Conservation (phyloP, 495 filamentous ascomycete species). For the Jackrogersella multiformis region DNA sequence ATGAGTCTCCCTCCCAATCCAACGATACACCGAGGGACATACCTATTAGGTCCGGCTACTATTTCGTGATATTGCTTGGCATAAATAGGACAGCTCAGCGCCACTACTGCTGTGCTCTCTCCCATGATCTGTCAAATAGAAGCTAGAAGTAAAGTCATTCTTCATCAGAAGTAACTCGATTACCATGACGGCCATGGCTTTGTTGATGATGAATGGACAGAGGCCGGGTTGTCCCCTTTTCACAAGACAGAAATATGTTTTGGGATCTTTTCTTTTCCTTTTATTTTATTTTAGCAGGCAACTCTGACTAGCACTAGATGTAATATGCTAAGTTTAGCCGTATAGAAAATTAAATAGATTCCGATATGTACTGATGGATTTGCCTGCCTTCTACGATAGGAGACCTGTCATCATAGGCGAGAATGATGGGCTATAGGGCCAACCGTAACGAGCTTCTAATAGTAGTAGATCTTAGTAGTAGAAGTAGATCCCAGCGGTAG, state of each 20-base stretch:
- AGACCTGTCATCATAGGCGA: slow-evolving; percentile 23
- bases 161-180: slow-evolving; percentile 43
- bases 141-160: slow-evolving; percentile 35
- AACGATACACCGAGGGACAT: slow-evolving; percentile 30
- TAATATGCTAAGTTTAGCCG: slow-evolving; percentile 29
- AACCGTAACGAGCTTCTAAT: slow-evolving; percentile 27
- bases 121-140: slow-evolving; percentile 35
- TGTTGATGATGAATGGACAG: slow-evolving; percentile 45
- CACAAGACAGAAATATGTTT: slow-evolving; percentile 40
- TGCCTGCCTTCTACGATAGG: slow-evolving; percentile 20
- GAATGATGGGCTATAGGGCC: slow-evolving; percentile 9
- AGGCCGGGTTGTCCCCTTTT: slow-evolving; percentile 45
- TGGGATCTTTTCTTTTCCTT: slow-evolving; percentile 49
- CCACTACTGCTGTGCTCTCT: slow-evolving; percentile 41
- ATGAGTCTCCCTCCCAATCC: slow-evolving; percentile 25
- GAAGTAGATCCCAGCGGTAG: slow-evolving; percentile 24
- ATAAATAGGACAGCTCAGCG: slow-evolving; percentile 36
- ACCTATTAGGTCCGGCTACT: slow-evolving; percentile 26
- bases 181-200: slow-evolving; percentile 46
- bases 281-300: slow-evolving; percentile 36
- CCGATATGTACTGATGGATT: slow-evolving; percentile 11
- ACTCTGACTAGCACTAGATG: slow-evolving; percentile 38
- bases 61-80: slow-evolving; percentile 22
- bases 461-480: slow-evolving; percentile 32
- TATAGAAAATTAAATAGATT: slow-evolving; percentile 6